Base-by-base conservation (phyloP, 331 rosid species). In the Malus hybrid region DNA sequence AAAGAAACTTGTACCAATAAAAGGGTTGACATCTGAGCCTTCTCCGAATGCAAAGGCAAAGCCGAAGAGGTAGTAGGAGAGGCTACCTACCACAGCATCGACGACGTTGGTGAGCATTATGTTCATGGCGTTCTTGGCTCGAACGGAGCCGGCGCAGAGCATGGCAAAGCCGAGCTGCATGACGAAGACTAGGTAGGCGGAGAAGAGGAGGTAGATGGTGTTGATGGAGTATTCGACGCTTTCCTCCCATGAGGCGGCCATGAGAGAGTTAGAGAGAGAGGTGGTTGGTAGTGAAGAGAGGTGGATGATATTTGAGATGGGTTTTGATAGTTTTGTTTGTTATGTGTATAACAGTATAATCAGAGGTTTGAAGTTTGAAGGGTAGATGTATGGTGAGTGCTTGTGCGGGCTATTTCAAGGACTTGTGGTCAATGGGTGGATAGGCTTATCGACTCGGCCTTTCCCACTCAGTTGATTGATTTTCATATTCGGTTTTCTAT, bases 91-190 rank as follows among this genome's bases (percentile, higher is more conserved):
- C 15, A 84, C 92, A 0, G 93, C 96, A 72, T 92, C 93, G 28
- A 92, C 93, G 4, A 89, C 89, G 36, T 92, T 92, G 63, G 93
- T 88, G 22, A 92, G 92, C 93, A 92, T 89, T 34, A 89, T 92
- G 84, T 88, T 92, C 85, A 88, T 71, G 66, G 96, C 88, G 68
- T 88, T 92, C 84, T 89, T 89, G 78, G 97, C 96, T 19, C 92
- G 86, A 16, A 92, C 93, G 0, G 92, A 92, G 46, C 96, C 97
- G 0, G 97, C 90, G 68, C 91, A 92, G 63, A 92, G 86, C 96
- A 92, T 88, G 32, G 93, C 93, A 39, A 92, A 92, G 42, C 97
- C 92, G 36, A 89, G 80, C 67, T 88, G 96, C 96, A 89, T 92
- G 6, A 84, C 82, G 66, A 92, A 92, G 68, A 88, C 96, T 0